Conservation (phyloP, 352 stramenopile genomes). For the Globisporangium iwayamae region DNA sequence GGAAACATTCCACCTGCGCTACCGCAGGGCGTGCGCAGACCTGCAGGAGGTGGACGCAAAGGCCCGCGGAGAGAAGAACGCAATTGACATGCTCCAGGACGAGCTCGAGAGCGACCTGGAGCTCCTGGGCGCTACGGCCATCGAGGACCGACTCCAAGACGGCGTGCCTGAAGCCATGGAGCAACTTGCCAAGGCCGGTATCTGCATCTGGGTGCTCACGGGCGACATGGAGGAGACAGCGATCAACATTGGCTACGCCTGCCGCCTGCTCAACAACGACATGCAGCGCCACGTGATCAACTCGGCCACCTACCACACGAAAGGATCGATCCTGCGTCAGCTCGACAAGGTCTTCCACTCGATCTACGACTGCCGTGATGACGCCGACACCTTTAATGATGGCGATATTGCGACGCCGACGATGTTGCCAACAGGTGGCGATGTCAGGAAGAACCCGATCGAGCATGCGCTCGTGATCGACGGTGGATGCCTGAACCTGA, state of each 20-base stretch:
- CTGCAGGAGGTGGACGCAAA: slow-evolving; percentile 73
- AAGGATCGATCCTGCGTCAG: slow-evolving; percentile 60
- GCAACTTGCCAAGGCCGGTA: slow-evolving; percentile 63
- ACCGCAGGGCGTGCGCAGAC: slow-evolving; percentile 58
- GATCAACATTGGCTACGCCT: slow-evolving; percentile 88
- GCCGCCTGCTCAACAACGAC: slow-evolving; percentile 87
- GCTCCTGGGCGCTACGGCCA: slow-evolving; percentile 78
- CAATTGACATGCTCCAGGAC: slow-evolving; percentile 64
- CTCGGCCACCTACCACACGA: slow-evolving; percentile 53
- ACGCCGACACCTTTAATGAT: background rate
- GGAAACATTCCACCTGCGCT: slow-evolving; percentile 62
- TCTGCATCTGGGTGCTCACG: slow-evolving; percentile 86
- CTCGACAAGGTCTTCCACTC: slow-evolving; percentile 79
- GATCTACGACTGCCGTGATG: slow-evolving; percentile 33
- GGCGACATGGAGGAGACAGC: slow-evolving; percentile 89
- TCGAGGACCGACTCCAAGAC: slow-evolving; percentile 85
- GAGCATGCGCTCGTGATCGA: slow-evolving; percentile 94
- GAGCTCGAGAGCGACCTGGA: slow-evolving; percentile 79
- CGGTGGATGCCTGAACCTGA: slow-evolving; percentile 86
- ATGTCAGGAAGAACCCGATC: slow-evolving; percentile 21
- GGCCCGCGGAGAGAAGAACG: slow-evolving; percentile 49
- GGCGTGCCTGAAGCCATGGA: slow-evolving; percentile 82
- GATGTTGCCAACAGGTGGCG: slow-evolving; percentile 12
- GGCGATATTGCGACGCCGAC: slow-evolving; percentile 20
- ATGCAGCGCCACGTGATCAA: slow-evolving; percentile 92